Percentiles rank a stretch among this genome's conserved stretches.
Evolutionary conservation across 1,284 basidiomycete genomes (phyloP).

Genomic region (Flammula alnicola): DNA sequence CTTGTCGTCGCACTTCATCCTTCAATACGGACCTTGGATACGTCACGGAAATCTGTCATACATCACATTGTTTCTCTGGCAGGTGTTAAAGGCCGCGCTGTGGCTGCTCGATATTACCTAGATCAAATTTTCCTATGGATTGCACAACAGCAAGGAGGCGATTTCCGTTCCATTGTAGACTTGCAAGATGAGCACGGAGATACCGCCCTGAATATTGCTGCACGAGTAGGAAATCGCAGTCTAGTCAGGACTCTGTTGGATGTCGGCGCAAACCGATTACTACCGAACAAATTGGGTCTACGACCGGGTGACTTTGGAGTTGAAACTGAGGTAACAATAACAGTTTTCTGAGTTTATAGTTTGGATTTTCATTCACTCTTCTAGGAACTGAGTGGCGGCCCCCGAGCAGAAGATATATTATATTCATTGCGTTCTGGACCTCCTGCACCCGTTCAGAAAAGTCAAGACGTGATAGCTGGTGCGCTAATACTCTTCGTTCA

Average conservation of each 20-base stretch:
- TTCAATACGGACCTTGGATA: slow-evolving; percentile 90
- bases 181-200: slow-evolving; percentile 97
- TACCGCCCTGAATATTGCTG: slow-evolving; percentile 94
- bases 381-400: slow-evolving; percentile 73
- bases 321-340: slow-evolving; percentile 76
- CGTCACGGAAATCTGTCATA: slow-evolving; percentile 87
- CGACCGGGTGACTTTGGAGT: slow-evolving; percentile 94
- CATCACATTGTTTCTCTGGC: slow-evolving; percentile 95
- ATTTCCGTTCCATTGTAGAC: slow-evolving; percentile 85
- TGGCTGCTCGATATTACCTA: slow-evolving; percentile 90
- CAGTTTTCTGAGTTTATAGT: not conserved
- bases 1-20: slow-evolving; percentile 69
- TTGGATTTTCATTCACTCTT: slow-evolving; percentile 6
- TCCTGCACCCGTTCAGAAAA: slow-evolving; percentile 81
- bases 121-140: slow-evolving; percentile 89
- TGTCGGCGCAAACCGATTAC: slow-evolving; percentile 89
- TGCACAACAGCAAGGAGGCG: slow-evolving; percentile 70
- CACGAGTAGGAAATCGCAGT: slow-evolving; percentile 89
- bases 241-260: slow-evolving; percentile 90
- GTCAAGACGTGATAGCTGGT: slow-evolving; percentile 90
- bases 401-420: slow-evolving; percentile 77
- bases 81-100: slow-evolving; percentile 86
- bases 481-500: slow-evolving; percentile 27
- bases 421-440: slow-evolving; percentile 71
- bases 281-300: slow-evolving; percentile 94